Evolutionary conservation across 306 rosid species (phyloP), one percentile per base, ranked within the genome.

Genomic region (Clitoria ternatea): DNA sequence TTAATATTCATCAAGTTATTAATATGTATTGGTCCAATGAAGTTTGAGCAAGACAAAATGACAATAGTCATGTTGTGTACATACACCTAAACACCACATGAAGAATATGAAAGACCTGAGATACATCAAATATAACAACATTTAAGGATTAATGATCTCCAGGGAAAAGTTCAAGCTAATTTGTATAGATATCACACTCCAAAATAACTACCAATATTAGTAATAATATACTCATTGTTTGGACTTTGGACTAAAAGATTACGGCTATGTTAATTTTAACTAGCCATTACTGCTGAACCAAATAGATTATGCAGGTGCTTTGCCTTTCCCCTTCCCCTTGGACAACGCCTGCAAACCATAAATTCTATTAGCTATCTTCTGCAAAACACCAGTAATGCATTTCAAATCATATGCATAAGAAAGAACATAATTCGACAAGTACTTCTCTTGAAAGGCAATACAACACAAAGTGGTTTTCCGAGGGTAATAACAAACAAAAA

Each of bases 271-370:
- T 44, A 52, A 19, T 69, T 39, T 68, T 49, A 27, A 52, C 57
- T 18, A 33, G n/a, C 68, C 66, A 7, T 13, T 33, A 24, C 60
- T 66, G 35, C 30, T 74, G 72, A 70, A 40, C 67, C 20, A 44
- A 22, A 70, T 2, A 26, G 45, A 47, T 56, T 35, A 70, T 30
- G 71, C 6, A 61, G 66, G 33, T 39, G 73, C 3, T 77, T 69
- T 40, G 0, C 78, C 73, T 68, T 62, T n/a, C n/a, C n/a, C 71
- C 78, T 37, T 68, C 59, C 13, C n/a, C n/a, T n/a, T 73, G 29
- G 48, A 45, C 14, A 73, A 47, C 39, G 1, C 74, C 80, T 66
- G 75, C 40, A 36, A 24, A 65, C 4, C 52, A 80, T 49, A 52
- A 29, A 72, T 18, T 32, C 42, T 7, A 13, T 14, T 18, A 1